These are phyloP conservation scores for Choanephora cucurbitarum DNA, from an alignment of 371 early-diverging fungal genomes.

Conservation along the genomic window DNA sequence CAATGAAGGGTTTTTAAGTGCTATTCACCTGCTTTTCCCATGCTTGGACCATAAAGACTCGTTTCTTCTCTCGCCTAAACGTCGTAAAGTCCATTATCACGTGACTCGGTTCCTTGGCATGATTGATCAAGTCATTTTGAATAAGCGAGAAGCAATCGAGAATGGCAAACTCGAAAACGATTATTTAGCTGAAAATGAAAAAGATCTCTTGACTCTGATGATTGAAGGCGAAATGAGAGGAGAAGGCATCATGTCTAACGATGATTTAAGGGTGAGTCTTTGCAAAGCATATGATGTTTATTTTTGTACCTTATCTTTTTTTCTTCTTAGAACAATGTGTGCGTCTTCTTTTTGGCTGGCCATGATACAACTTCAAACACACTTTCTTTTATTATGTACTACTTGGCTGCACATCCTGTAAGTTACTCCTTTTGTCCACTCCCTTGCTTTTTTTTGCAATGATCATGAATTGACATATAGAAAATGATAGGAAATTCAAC, in stretches of 20 bases:
- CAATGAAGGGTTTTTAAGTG: slow-evolving; percentile 12
- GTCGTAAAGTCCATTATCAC: slow-evolving; percentile 30
- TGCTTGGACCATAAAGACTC: background rate
- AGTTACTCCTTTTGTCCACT: slow-evolving; percentile 17
- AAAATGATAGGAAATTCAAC: slow-evolving; percentile 22
- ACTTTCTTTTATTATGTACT: slow-evolving; percentile 38
- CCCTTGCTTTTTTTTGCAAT: no score
- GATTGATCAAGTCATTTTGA: slow-evolving; percentile 9
- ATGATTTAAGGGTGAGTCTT: slow-evolving; percentile 7
- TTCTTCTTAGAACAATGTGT: slow-evolving; percentile 8
- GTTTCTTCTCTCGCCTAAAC: slow-evolving; percentile 15
- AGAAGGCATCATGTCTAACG: slow-evolving; percentile 6
- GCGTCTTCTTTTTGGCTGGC: slow-evolving; percentile 34
- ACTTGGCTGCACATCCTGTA: slow-evolving; percentile 45
- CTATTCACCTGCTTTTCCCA: slow-evolving; percentile 18
- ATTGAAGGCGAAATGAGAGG: slow-evolving; percentile 30
- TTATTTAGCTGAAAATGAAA: background rate
- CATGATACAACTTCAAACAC: slow-evolving; percentile 59
- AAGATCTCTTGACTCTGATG: slow-evolving; percentile 3
- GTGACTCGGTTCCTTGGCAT: background rate
- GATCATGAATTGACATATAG: no score
- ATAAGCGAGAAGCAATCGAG: background rate
- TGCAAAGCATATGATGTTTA: no score
- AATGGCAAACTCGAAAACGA: slow-evolving; percentile 11
- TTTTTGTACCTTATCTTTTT: no score